These are phyloP conservation scores for Chaetomium sp. DNA, from an alignment of 2,329 filamentous ascomycete genomes.

Conservation along the genomic window DNA sequence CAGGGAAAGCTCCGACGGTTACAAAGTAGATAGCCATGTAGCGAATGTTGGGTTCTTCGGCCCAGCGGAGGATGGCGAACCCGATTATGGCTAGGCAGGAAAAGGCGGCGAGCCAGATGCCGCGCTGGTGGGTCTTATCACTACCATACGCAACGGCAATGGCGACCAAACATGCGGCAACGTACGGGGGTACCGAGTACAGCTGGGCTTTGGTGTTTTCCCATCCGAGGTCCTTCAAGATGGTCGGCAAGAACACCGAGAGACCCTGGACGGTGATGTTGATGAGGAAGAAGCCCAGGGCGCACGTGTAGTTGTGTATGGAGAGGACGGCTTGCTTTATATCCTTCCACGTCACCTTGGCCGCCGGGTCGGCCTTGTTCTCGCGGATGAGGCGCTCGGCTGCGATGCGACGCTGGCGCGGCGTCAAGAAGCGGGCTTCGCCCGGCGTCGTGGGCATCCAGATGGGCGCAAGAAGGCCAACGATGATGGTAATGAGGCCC, in stretches of 20 bases:
- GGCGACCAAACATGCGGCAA: constrained; percentile 45
- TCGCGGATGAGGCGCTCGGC: constrained; percentile 54
- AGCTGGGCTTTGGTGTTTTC: constrained; percentile 46
- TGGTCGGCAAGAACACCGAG: constrained; percentile 54
- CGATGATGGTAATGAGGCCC: constrained; percentile 55
- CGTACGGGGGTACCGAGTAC: constrained; percentile 50
- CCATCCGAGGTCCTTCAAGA: constrained; percentile 48
- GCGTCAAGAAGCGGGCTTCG: constrained; percentile 53
- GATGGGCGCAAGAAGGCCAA: constrained; percentile 52
- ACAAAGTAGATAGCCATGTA: constrained; percentile 59
- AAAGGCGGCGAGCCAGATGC: constrained; percentile 46
- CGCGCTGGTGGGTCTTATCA: constrained; percentile 48
- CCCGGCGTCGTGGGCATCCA: constrained; percentile 55
- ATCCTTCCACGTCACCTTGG: constrained; percentile 52
- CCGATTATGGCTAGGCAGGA: constrained; percentile 50
- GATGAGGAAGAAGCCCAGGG: constrained; percentile 60
- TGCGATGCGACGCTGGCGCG: constrained; percentile 58
- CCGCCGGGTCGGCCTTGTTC: constrained; percentile 48
- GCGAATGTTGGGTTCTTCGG: constrained; percentile 45
- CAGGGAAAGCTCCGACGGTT: constrained; percentile 58
- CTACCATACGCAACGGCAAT: constrained; percentile 45
- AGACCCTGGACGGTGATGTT: constrained; percentile 61
- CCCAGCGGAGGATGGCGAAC: constrained; percentile 55
- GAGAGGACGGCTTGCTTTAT: constrained; percentile 55
- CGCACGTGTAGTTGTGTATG: constrained; percentile 62